Evolutionary conservation across 768 basidiomycete species (phyloP), one percentile per base, ranked within the genome.

Genomic region (Harrya chromipes): DNA sequence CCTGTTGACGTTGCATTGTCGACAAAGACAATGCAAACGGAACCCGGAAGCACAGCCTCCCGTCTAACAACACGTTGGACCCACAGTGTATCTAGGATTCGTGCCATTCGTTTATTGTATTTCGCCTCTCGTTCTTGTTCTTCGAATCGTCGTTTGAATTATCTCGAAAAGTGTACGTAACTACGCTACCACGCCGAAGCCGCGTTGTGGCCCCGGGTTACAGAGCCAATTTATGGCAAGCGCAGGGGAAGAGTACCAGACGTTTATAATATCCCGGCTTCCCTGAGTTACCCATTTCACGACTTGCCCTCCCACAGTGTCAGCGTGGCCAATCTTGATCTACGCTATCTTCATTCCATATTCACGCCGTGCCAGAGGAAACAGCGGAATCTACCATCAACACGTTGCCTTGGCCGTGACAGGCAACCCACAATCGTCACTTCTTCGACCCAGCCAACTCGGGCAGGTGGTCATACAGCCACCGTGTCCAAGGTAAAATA

Each of bases 401-500:
- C 68, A 68, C 66, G 66, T 68, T 70, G 55, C 55, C 20, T 50
- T 53, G 56, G 49, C 66, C 64, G 56, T 58, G 68, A 50, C 56
- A 66, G 67, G 65, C 48, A 68, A 60, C 45, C 55, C 49, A 50
- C 40, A 50, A 65, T 61, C 63, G 65, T 54, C 61, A 62, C 48
- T 49, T 19, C 56, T 29, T 56, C 56, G 53, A 58, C 57, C 41
- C 34, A 54, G 46, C 67, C 65, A 68, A 65, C 57, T 64, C 50
- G 54, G 67, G 57, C 56, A 62, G 45, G 67, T 58, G 62, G 61
- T 53, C 45, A 4, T 56, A 69, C 57, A 61, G 64, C 61, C 68
- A 68, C 68, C 57, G 61, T 50, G 50, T 56, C 51, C 53, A 55
- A 58, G 62, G 64, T 68, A 68, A 66, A 67, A 69, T 66, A 66